Percentiles rank a stretch among this genome's conserved stretches.
Evolutionary conservation across 306 rosid genomes (phyloP).

Genomic region (Vachellia pachyceras): DNA sequence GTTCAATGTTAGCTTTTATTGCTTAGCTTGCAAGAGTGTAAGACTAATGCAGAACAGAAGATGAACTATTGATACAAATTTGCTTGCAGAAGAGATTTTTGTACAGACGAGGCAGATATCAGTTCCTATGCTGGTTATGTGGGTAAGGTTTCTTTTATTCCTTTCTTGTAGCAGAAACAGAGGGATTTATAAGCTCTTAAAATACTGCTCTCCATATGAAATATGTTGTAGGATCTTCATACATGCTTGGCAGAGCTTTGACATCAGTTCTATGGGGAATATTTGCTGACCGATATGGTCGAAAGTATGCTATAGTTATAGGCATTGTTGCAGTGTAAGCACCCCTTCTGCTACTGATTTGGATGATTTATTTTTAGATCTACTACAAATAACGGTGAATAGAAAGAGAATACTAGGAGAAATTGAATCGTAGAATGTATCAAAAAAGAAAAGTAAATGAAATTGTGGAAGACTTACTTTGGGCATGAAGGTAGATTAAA

Average conservation of each 20-base stretch:
- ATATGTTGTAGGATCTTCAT: slow-evolving; percentile 1
- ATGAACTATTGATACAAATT: not conserved
- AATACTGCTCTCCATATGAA: not conserved
- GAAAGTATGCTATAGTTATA: not conserved
- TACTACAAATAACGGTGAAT: no score
- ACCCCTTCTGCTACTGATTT: not conserved
- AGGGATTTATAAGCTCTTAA: not conserved
- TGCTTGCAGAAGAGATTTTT: not conserved
- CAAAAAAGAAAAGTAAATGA: no score
- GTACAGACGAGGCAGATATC: not conserved
- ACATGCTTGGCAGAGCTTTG: not conserved
- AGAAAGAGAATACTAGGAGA: no score
- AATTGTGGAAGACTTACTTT: not conserved
- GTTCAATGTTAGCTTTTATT: no score
- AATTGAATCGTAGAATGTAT: no score
- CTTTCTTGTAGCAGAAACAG: not conserved
- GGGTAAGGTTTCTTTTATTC: not conserved
- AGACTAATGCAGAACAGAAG: not conserved
- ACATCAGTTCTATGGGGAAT: not conserved
- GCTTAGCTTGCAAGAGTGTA: not conserved
- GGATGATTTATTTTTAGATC: not conserved
- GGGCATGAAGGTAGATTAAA: not conserved
- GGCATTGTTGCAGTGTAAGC: slow-evolving; percentile 1
- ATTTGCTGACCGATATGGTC: slow-evolving; percentile 1
- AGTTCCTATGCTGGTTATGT: slow-evolving; percentile 8